These are phyloP conservation scores for Colletotrichum sp. DNA, from an alignment of 2,329 filamentous ascomycete species.

Conservation along the genomic window DNA sequence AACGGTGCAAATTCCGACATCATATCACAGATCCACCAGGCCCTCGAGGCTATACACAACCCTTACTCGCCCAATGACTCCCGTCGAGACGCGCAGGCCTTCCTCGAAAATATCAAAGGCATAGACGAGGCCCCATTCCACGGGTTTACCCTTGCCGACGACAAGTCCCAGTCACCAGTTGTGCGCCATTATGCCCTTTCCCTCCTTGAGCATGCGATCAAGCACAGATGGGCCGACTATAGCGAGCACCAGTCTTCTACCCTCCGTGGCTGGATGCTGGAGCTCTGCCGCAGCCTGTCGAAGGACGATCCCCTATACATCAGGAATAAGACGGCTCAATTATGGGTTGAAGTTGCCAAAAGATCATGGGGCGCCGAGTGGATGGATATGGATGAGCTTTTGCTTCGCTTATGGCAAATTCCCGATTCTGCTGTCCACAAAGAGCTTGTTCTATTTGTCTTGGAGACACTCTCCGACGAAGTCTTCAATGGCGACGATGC, in stretches of 20 bases:
- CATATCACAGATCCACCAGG: constrained; percentile 76
- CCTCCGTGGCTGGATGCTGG: constrained; percentile 77
- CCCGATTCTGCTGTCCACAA: constrained; percentile 69
- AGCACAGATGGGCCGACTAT: constrained; percentile 82
- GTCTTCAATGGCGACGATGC: constrained; percentile 91
- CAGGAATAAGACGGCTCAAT: constrained; percentile 89
- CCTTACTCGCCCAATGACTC: constrained; percentile 80
- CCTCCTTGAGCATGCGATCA: constrained; percentile 87
- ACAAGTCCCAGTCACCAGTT: constrained; percentile 75
- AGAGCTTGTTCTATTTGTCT: constrained; percentile 83
- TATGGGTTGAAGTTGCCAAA: constrained; percentile 96
- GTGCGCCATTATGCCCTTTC: constrained; percentile 95
- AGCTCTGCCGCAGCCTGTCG: constrained; percentile 74
- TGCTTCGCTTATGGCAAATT: constrained; percentile 83
- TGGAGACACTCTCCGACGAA: constrained; percentile 93
- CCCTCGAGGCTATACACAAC: constrained; percentile 86
- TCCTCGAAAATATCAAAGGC: constrained; percentile 85
- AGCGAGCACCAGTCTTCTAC: constrained; percentile 68
- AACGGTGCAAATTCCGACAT: constrained; percentile 46
- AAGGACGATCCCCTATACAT: constrained; percentile 80
- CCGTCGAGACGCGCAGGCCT: constrained; percentile 81
- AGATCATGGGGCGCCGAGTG: constrained; percentile 91
- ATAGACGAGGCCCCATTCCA: constrained; percentile 80
- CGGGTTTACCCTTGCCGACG: constrained; percentile 81
- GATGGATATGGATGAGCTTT: constrained; percentile 89